These are phyloP conservation scores for Cavenderia fasciculata DNA, from an alignment of 78 protist species.

Conservation along the genomic window DNA sequence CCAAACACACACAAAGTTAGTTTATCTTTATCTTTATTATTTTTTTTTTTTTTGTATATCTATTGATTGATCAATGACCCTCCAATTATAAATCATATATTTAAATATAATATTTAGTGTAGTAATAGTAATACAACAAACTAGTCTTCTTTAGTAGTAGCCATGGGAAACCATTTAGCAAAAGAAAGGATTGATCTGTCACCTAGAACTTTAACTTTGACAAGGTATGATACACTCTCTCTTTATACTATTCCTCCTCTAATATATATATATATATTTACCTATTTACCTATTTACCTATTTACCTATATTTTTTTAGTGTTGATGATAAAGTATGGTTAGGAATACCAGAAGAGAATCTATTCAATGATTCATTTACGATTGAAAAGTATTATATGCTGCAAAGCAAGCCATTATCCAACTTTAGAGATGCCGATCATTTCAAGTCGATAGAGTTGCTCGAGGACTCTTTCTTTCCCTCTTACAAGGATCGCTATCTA, in stretches of 20 bases:
- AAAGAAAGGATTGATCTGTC: constrained; percentile 65
- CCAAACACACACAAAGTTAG: no score
- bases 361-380: constrained; percentile 81
- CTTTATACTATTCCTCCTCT: no score
- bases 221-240: constrained; percentile 28
- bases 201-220: constrained; percentile 62
- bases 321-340: constrained; percentile 82
- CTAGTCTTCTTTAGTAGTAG: neutral
- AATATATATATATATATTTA: no score
- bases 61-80: no score
- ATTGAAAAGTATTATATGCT: constrained; percentile 80
- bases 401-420: constrained; percentile 67
- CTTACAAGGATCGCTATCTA: constrained; percentile 53
- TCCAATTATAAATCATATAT: neutral
- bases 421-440: constrained; percentile 63
- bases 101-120: neutral
- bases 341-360: constrained; percentile 76
- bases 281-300: neutral
- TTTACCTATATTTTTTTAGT: neutral
- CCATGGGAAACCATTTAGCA: constrained; percentile 29
- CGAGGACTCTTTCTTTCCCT: constrained; percentile 68
- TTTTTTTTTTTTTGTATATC: no score
- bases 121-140: neutral
- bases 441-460: constrained; percentile 47
- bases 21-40: no score